A percentile compares a stretch with the other conserved stretches of the same genome.
Conservation (phyloP, 306 rosid genomes). For the Pterocarpus santalinus region DNA sequence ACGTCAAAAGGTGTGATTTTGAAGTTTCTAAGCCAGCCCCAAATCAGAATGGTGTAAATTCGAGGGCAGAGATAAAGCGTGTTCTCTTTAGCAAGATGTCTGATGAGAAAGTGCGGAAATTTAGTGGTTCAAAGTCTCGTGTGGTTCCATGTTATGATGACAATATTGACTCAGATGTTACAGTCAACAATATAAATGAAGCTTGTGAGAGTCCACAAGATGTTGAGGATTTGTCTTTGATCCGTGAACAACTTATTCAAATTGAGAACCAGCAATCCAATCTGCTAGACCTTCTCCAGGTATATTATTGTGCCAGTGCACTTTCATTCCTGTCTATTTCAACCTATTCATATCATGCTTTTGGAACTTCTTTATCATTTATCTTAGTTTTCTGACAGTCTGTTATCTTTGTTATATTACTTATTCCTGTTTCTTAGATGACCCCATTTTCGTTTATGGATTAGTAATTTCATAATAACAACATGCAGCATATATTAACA, state of each 20-base stretch:
- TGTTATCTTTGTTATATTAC: conserved; percentile 28
- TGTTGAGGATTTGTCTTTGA: conserved; percentile 78
- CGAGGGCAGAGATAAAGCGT: conserved; percentile 57
- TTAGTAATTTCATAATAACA: conserved; percentile 6
- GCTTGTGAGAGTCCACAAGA: conserved; percentile 74
- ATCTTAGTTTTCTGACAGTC: conserved; percentile 9
- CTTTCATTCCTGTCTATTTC: conserved; percentile 27
- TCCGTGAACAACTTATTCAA: conserved; percentile 91
- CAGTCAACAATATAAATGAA: conserved; percentile 54
- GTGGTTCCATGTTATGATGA: conserved; percentile 77
- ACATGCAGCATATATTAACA: conserved; percentile 23
- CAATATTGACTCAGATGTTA: conserved; percentile 47
- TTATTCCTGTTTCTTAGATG: background rate
- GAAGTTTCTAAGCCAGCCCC: conserved; percentile 51
- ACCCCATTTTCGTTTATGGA: background rate
- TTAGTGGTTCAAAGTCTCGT: conserved; percentile 66
- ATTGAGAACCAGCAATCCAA: conserved; percentile 95
- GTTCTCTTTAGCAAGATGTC: conserved; percentile 58
- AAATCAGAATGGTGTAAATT: conserved; percentile 46
- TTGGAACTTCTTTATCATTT: background rate
- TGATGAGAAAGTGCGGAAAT: conserved; percentile 68
- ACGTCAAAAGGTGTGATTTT: conserved; percentile 49
- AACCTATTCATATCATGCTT: conserved; percentile 13
- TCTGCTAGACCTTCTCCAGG: conserved; percentile 89
- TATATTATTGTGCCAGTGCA: conserved; percentile 42